phyloP scores from a whole-genome alignment of 192 early-diverging fungal species.

The Borealophlyctis nickersoniae region DNA sequence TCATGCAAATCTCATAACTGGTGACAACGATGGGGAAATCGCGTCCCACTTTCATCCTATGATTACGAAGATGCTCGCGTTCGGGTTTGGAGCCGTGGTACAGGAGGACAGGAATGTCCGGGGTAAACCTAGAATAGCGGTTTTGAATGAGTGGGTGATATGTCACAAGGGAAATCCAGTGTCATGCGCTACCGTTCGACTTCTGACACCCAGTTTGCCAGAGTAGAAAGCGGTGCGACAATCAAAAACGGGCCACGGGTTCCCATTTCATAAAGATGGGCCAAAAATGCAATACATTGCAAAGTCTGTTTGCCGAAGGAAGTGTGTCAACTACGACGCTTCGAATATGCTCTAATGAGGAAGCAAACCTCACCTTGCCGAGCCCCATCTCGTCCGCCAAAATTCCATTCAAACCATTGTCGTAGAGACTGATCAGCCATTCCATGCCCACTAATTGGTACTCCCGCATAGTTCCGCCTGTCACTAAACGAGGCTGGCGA shows the following conservation, averaged over 20 bases:
- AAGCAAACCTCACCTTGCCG: slow-evolving; percentile 57
- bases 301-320: no score
- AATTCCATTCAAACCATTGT: slow-evolving; percentile 95
- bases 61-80: slow-evolving; percentile 57
- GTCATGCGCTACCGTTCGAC: slow-evolving; percentile 60
- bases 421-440: slow-evolving; percentile 92
- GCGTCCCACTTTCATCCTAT: slow-evolving; percentile 9
- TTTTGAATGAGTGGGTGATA: not conserved
- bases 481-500: slow-evolving; percentile 32
- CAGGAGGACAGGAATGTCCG: slow-evolving; percentile 69
- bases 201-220: slow-evolving; percentile 92
- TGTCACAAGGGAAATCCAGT: not conserved
- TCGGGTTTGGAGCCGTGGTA: slow-evolving; percentile 83
- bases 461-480: slow-evolving; percentile 64
- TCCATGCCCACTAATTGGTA: slow-evolving; percentile 95
- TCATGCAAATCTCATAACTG: slow-evolving; percentile 86
- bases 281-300: slow-evolving; percentile 89
- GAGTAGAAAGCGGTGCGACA: slow-evolving; percentile 83
- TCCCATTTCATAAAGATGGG: slow-evolving; percentile 72
- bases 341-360: no score
- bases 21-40: slow-evolving; percentile 85
- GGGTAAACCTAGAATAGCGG: slow-evolving; percentile 63
- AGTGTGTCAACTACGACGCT: no score
- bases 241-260: slow-evolving; percentile 87
- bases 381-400: slow-evolving; percentile 95